Evolutionary conservation across 2,329 filamentous ascomycete genomes (phyloP), one percentile per base, ranked within the genome.

Genomic region (Penicillium olsonii): DNA sequence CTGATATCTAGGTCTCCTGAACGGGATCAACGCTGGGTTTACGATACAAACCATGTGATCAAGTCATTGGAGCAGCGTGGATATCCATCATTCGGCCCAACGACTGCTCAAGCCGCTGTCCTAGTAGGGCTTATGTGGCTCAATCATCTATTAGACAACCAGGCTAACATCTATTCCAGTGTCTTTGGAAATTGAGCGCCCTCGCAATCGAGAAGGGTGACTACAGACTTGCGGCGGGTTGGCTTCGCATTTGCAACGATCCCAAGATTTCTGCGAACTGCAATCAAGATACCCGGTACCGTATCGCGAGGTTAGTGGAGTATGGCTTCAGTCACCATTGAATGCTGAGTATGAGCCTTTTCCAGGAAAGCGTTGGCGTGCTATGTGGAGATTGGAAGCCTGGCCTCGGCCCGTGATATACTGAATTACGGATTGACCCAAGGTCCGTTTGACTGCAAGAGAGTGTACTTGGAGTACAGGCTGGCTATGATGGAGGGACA

Each of bases 141-240:
- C 17, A 12, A 6, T 15, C 2, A 8, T 24, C 5, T 29, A 19
- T 14, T 2, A 11, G 18, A 12, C n/a, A 2, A 15, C 12, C 22
- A 37, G 12, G 35, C 33, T 18, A 14, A n/a, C 15, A n/a, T 14
- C 29, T 12, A 11, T 4, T 6, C 18, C 48, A 92, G 87, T 68
- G 96, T 3, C 72, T 96, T 3, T 96, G 91, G 90, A 94, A 90
- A 69, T 81, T 79, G 20, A 76, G 88, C n/a, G 87, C 91, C 44
- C 69, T 75, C 1, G 75, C 76, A 12, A 83, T 82, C 53, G 71
- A 70, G 1, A 76, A 80, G 26, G 73, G 77, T 2, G 71, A 83
- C 14, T 81, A 80, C 46, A 72, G 77, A 2, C 56, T 75, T 12
- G 81, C 87, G 1, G 80, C 87, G 54, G 70, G 75, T 42, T 96